These are phyloP conservation scores for Rhodomyrtus psidioides DNA, from an alignment of 441 rosid species.

Conservation along the genomic window DNA sequence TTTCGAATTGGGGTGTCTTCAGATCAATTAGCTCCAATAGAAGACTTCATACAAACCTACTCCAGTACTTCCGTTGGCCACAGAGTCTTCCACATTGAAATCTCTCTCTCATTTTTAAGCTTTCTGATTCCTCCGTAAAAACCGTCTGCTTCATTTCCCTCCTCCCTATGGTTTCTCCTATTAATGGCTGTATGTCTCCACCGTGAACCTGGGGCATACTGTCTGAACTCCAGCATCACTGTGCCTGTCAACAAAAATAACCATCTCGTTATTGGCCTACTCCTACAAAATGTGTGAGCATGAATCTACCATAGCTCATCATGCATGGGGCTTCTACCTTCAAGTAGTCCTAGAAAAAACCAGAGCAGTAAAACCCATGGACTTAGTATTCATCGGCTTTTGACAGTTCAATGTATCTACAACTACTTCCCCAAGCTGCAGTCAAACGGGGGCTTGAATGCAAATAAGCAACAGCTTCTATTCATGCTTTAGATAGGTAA, in stretches of 20 bases:
- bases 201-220: slow-evolving; percentile 60
- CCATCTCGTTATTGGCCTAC: neutral
- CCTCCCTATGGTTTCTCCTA: slow-evolving; percentile 66
- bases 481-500: neutral
- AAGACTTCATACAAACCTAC: slow-evolving; percentile 6
- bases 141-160: slow-evolving; percentile 78
- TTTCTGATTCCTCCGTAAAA: slow-evolving; percentile 81
- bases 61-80: slow-evolving; percentile 64
- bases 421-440: neutral
- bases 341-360: neutral
- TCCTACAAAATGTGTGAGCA: neutral
- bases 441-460: neutral
- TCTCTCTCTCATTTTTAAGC: slow-evolving; percentile 38
- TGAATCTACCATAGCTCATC: neutral
- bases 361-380: neutral
- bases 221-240: slow-evolving; percentile 63
- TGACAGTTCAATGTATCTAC: neutral
- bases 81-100: slow-evolving; percentile 51
- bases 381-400: neutral
- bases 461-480: neutral
- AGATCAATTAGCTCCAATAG: neutral
- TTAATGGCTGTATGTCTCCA: slow-evolving; percentile 57
- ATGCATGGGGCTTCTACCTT: neutral
- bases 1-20: neutral
- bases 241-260: slow-evolving; percentile 33